Percentiles rank a stretch among this genome's conserved stretches.
Evolutionary conservation across 176 grass and related monocot genomes (phyloP).

Genomic region (Oryza nivara): DNA sequence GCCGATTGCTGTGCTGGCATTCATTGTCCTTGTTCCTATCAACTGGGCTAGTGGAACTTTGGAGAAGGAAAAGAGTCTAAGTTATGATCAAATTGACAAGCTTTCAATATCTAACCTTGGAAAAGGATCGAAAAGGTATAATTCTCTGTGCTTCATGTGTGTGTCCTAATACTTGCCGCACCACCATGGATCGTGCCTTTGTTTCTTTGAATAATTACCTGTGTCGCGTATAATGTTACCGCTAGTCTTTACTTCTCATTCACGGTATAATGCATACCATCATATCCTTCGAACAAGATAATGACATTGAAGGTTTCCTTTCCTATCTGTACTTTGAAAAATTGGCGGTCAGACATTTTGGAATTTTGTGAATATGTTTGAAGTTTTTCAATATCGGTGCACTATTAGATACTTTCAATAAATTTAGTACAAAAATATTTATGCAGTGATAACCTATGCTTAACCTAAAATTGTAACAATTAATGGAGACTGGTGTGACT

Average conservation of each 20-base stretch:
- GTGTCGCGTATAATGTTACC: slow-evolving; percentile 4
- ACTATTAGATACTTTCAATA: background rate
- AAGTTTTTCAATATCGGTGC: background rate
- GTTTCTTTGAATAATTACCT: slow-evolving; percentile 20
- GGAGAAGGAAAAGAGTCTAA: slow-evolving; percentile 53
- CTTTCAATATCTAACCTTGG: slow-evolving; percentile 92
- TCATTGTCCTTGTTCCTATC: slow-evolving; percentile 72
- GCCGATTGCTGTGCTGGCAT: slow-evolving; percentile 73
- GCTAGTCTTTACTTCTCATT: background rate
- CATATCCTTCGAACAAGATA: background rate
- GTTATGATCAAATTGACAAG: slow-evolving; percentile 90
- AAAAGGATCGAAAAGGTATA: slow-evolving; percentile 80
- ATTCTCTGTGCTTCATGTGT: slow-evolving; percentile 20
- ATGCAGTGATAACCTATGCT: too few species aligned
- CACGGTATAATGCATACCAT: background rate
- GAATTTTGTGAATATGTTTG: background rate
- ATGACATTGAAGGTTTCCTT: too few species aligned
- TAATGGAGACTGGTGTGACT: background rate
- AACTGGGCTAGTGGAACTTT: slow-evolving; percentile 89
- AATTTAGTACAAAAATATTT: too few species aligned
- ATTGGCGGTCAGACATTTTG: background rate
- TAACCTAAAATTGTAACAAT: too few species aligned
- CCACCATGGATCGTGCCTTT: background rate
- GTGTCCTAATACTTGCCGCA: slow-evolving; percentile 5
- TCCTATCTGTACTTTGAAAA: background rate